A percentile compares a stretch with the other conserved stretches of the same genome.
phyloP scores from a whole-genome alignment of 495 filamentous ascomycete genomes.

The Apodospora peruviana region DNA sequence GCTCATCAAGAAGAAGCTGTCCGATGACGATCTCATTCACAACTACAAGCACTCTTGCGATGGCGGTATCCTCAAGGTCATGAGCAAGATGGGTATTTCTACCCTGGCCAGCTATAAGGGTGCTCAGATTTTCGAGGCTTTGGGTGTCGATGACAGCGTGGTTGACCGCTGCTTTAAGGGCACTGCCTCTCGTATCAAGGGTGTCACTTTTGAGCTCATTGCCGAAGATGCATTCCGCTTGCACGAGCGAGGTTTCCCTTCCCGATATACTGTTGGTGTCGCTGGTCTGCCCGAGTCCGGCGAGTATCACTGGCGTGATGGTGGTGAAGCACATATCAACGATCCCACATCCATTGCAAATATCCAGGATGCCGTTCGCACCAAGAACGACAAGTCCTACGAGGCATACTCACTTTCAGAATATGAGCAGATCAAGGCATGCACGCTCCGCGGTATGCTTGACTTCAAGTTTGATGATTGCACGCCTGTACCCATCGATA shows the following conservation, averaged over 20 bases:
- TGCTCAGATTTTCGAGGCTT: slow-evolving; percentile 98
- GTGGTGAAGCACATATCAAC: slow-evolving; percentile 96
- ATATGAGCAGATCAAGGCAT: slow-evolving; percentile 97
- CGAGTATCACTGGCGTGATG: slow-evolving; percentile 99
- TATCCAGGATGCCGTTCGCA: slow-evolving; percentile 95
- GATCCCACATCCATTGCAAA: slow-evolving; percentile 94
- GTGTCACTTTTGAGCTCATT: slow-evolving; percentile 92
- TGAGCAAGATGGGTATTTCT: slow-evolving; percentile 99
- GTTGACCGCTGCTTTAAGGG: slow-evolving; percentile 96
- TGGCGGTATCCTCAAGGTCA: slow-evolving; percentile 97
- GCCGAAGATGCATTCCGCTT: slow-evolving; percentile 95
- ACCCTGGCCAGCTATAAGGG: slow-evolving; percentile 98
- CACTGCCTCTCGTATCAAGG: slow-evolving; percentile 92
- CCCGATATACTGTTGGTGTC: slow-evolving; percentile 69
- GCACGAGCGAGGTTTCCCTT: slow-evolving; percentile 93
- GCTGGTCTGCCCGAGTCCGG: slow-evolving; percentile 89
- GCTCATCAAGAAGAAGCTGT: slow-evolving; percentile 83
- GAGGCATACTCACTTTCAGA: slow-evolving; percentile 93
- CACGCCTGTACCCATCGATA: slow-evolving; percentile 86
- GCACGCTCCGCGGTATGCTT: slow-evolving; percentile 91
- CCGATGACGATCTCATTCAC: slow-evolving; percentile 77
- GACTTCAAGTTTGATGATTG: slow-evolving; percentile 95
- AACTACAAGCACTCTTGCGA: slow-evolving; percentile 99
- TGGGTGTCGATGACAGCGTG: slow-evolving; percentile 91
- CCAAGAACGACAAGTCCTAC: slow-evolving; percentile 99